Base-by-base conservation (phyloP, 2,329 filamentous ascomycete genomes). In the Scedosporium dehoogii region DNA sequence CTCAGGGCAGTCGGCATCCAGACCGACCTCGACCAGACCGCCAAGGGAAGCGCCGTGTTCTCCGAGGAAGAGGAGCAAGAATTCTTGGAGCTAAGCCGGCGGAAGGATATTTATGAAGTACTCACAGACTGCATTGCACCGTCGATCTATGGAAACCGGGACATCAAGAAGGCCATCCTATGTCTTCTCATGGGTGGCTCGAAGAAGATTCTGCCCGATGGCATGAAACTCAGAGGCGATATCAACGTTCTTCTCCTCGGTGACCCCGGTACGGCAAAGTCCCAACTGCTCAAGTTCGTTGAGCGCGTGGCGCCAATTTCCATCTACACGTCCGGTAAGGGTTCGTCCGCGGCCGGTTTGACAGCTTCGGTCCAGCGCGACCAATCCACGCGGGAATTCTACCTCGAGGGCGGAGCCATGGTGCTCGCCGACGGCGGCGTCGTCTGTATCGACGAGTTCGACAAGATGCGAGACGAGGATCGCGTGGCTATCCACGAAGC, bases 401-500 rank as follows among this genome's bases (percentile, higher is more conserved):
- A 97, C 70, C 85, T 99, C 0, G 94, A 99, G 79, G 94, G 94
- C 57, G 94, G 94, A 75, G 94, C 94, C 38, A 97, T 99, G 94
- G 94, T 99, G 3, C 85, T 99, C 18, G 94, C 94, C 3, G 94
- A 99, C 68, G 92, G 92, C 2, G 94, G 94, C 69, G 93, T 97
- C 1, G 94, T 97, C 9, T 97, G 94, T 75, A 99, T 99, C 69
- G 94, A 99, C 72, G 94, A 99, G 76, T 99, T 99, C 72, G 94
- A 99, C 79, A 99, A 99, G 81, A 99, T 99, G 94, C 85, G 94
- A 65, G 94, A 99, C 72, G 94, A 99, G 74, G 94, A 99, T 70
- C 85, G 94, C 68, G 94, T 97, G 6, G 94, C 94, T 1, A 99
- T 99, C 67, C 94, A 99, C 81, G 94, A 99, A 83, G 94, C 94